Evolutionary conservation across 1,284 basidiomycete species (phyloP), one percentile per base, ranked within the genome.

Genomic region (Wolfiporia cocos): DNA sequence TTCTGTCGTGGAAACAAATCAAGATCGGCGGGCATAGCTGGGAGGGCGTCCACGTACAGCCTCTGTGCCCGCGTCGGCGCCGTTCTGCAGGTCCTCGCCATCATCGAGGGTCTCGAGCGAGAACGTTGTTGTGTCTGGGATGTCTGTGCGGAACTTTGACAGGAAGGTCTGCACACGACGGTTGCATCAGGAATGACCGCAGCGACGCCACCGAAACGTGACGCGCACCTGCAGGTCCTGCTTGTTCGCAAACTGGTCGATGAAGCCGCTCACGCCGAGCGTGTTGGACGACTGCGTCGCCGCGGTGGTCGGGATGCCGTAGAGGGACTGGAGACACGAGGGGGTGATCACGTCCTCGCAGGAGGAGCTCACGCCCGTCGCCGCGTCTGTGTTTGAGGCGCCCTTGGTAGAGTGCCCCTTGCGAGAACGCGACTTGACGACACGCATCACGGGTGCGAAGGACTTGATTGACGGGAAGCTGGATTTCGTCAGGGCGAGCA

Each of bases 201-300:
- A 15, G 18, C 5, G 2, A 17, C n/a, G 9, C 4, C 23, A 20
- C 11, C 12, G 0, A 11, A 20, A 34, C 4, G 39, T 23, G 12
- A 36, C 15, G 34, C 34, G 19, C 26, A 70, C 70, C 52, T 64
- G 56, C 28, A 78, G 62, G 55, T 78, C 75, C 29, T 62, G 64
- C 37, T 60, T 57, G 56, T 70, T 76, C 5, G 74, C 75, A 52
- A 65, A 79, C 50, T 78, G 62, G 3, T 68, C 54, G 11, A 78
- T 64, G 51, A 76, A 80, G 10, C 77, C 78, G 22, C 70, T 70
- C 42, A 81, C 68, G 35, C 72, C 78, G 28, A 81, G 65, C 32
- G 61, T 69, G 55, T 77, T 80, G 26, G 49, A 59, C 22, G 50
- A 55, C 2, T 69, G 65, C 4, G 70, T 63, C 1, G 58, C 53